Conservation (phyloP, 495 filamentous ascomycete genomes). For the Penicillium angulare region DNA sequence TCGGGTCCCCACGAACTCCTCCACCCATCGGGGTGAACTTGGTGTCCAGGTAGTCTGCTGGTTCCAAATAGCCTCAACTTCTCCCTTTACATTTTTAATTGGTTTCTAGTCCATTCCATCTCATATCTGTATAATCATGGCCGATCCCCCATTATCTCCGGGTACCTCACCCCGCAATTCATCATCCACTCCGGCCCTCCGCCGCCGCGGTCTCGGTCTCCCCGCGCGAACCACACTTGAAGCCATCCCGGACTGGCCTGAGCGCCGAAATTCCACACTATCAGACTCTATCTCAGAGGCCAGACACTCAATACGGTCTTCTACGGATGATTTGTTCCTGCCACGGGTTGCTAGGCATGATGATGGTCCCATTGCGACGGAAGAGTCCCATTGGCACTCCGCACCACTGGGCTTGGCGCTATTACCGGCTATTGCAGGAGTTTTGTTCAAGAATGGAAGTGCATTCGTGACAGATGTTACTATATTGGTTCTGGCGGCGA, state of each 20-base stretch:
- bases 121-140: slow-evolving; percentile 8
- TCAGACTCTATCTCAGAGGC: slow-evolving; percentile 71
- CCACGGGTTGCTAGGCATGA: slow-evolving; percentile 45
- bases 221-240: slow-evolving; percentile 34
- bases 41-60: not conserved
- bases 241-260: slow-evolving; percentile 25
- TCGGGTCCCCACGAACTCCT: slow-evolving; percentile 12
- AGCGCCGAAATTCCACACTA: slow-evolving; percentile 71
- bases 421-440: slow-evolving; percentile 77
- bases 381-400: slow-evolving; percentile 69
- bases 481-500: slow-evolving; percentile 69
- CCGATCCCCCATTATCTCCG: slow-evolving; percentile 16
- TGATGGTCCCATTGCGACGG: slow-evolving; percentile 28
- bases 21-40: slow-evolving; percentile 4
- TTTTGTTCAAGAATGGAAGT: slow-evolving; percentile 82
- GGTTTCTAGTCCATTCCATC: not conserved
- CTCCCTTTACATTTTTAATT: slow-evolving; percentile 1
- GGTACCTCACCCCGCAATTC: slow-evolving; percentile 11
- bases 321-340: slow-evolving; percentile 71
- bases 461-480: slow-evolving; percentile 81
- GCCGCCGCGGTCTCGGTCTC: slow-evolving; percentile 36
- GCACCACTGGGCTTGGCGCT: slow-evolving; percentile 78
- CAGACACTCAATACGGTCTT: slow-evolving; percentile 62
- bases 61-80: not conserved
- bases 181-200: slow-evolving; percentile 18